Conservation (phyloP, 2,329 filamentous ascomycete genomes). For the Aspergillus glaucus region DNA sequence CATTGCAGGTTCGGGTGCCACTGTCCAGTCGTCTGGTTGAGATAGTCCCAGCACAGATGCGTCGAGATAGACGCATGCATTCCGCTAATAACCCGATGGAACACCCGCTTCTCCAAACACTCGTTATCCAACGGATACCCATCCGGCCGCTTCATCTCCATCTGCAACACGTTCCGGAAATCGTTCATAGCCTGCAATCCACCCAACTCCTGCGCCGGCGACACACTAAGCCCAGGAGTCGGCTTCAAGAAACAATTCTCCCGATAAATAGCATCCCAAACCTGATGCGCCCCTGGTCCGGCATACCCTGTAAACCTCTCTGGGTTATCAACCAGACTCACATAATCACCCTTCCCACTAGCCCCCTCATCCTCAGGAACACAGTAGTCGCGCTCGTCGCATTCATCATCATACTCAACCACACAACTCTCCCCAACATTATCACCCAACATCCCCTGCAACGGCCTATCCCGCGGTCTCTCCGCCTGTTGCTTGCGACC, state of each 20-base stretch:
- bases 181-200: constrained; percentile 54
- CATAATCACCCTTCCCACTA: constrained; percentile 85
- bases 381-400: constrained; percentile 94
- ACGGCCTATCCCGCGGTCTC: constrained; percentile 60
- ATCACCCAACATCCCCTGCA: constrained; percentile 77
- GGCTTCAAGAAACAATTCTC: constrained; percentile 84
- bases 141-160: constrained; percentile 39
- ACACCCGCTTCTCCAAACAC: constrained; percentile 97
- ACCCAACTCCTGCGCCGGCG: constrained; percentile 33
- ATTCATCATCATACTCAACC: constrained; percentile 94
- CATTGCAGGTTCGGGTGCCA: constrained; percentile 89
- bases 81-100: constrained; percentile 88
- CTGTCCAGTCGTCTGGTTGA: constrained; percentile 88
- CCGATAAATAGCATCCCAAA: constrained; percentile 94
- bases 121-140: constrained; percentile 77
- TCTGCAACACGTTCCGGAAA: constrained; percentile 54
- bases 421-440: constrained; percentile 92
- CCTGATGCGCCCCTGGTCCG: constrained; percentile 75
- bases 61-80: constrained; percentile 98
- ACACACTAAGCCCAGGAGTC: constrained; percentile 21
- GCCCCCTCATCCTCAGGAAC: constrained; percentile 89
- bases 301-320: constrained; percentile 93
- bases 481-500: constrained; percentile 66
- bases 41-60: constrained; percentile 90
- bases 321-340: constrained; percentile 86